Conservation (phyloP, 345 rosid genomes). For the Physaria fendleri region DNA sequence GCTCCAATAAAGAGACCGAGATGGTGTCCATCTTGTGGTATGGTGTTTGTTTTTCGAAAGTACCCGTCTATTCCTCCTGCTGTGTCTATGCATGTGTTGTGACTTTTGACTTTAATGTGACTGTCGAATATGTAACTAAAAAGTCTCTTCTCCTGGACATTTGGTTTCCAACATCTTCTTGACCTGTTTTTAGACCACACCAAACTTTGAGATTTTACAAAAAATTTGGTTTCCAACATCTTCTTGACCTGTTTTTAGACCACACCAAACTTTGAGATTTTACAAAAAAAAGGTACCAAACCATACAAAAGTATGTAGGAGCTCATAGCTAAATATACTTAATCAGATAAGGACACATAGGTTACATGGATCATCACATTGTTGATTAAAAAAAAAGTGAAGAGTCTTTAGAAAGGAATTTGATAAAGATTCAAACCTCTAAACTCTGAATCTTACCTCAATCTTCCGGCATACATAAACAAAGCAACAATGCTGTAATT, state of each 20-base stretch:
- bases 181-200: constrained; percentile 38
- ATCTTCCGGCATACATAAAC: no score
- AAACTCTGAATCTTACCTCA: no score
- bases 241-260: constrained; percentile 48
- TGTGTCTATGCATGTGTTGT: constrained; percentile 94
- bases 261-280: constrained; percentile 8
- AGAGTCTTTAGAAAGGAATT: no score
- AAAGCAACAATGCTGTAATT: background rate
- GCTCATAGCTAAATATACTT: background rate
- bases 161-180: constrained; percentile 88
- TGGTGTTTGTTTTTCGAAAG: constrained; percentile 81
- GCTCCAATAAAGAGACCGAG: constrained; percentile 84
- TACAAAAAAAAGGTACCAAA: constrained; percentile 1
- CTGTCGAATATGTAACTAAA: constrained; percentile 90
- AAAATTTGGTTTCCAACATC: constrained; percentile 92
- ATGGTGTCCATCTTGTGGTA: constrained; percentile 94
- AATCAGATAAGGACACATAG: background rate
- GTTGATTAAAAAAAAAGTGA: no score
- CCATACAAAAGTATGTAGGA: background rate
- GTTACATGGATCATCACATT: background rate
- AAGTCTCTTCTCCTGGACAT: constrained; percentile 83
- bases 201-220: constrained; percentile 7
- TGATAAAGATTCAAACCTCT: no score
- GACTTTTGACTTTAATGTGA: constrained; percentile 78
- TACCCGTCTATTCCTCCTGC: constrained; percentile 98